phyloP scores from a whole-genome alignment of 331 rosid species.

The Cydonia oblonga region DNA sequence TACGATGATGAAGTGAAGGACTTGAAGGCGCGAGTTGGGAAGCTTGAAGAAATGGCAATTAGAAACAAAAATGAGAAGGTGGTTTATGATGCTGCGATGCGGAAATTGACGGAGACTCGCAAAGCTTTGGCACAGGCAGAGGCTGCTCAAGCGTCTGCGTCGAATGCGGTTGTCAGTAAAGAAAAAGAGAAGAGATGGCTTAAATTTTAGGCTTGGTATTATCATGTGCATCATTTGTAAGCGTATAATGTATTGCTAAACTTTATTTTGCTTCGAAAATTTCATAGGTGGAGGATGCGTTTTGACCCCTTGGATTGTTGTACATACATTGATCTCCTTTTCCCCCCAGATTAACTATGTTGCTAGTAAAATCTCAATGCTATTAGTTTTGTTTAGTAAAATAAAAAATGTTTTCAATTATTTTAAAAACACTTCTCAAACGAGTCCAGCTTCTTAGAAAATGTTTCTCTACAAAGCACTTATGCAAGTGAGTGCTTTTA shows the following conservation, averaged over 20 bases:
- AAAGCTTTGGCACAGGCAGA: slow-evolving; percentile 49
- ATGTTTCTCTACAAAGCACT: no score
- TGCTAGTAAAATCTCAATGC: not conserved
- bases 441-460: no score
- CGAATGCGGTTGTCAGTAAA: slow-evolving; percentile 60
- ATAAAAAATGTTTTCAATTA: no score
- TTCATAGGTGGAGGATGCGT: not conserved
- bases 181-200: slow-evolving; percentile 96
- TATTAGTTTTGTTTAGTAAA: no score
- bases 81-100: slow-evolving; percentile 47
- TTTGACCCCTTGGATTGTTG: not conserved
- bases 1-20: slow-evolving; percentile 74
- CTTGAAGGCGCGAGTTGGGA: slow-evolving; percentile 48
- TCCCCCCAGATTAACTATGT: not conserved
- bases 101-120: slow-evolving; percentile 39
- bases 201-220: slow-evolving; percentile 39
- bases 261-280: not conserved
- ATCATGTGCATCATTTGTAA: not conserved
- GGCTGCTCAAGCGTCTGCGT: slow-evolving; percentile 75
- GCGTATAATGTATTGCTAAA: not conserved
- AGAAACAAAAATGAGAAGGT: slow-evolving; percentile 46
- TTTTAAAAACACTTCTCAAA: no score
- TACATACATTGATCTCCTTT: not conserved
- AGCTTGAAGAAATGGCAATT: slow-evolving; percentile 58
- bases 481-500: no score